Percentiles rank a stretch among this genome's conserved stretches.
Conservation (phyloP, 768 basidiomycete genomes). For the Tylopilus felleus region DNA sequence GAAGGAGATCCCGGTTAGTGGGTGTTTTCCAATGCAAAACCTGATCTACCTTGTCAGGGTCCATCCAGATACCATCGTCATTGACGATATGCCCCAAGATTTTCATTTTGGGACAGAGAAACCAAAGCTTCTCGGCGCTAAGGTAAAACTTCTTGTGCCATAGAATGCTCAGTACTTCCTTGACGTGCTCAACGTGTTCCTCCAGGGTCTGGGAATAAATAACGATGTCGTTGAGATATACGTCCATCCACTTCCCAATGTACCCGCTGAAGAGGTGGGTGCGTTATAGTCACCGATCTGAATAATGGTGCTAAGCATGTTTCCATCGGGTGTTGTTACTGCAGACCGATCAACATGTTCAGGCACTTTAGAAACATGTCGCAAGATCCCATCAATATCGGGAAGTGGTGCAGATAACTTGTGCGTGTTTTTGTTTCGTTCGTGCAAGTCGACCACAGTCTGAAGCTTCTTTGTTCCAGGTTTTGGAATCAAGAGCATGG, state of each 20-base stretch:
- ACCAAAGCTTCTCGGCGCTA: background rate
- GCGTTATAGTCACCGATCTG: background rate
- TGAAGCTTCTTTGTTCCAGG: background rate
- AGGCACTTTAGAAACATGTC: background rate
- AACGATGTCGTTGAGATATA: no score
- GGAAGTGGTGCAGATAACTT: conserved; percentile 15
- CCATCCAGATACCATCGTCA: conserved; percentile 40
- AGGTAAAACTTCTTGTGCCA: background rate
- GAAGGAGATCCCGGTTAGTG: background rate
- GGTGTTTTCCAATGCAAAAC: conserved; percentile 19
- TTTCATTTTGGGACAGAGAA: background rate
- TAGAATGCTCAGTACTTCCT: background rate
- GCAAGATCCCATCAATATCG: conserved; percentile 16
- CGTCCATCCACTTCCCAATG: no score
- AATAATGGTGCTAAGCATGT: no score
- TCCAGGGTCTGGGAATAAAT: no score
- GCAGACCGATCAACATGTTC: no score
- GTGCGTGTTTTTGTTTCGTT: background rate
- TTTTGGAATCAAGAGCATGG: conserved; percentile 6
- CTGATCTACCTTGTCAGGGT: conserved; percentile 41
- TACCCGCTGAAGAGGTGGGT: no score
- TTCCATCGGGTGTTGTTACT: no score
- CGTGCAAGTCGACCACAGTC: conserved; percentile 1
- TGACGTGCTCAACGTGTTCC: background rate
- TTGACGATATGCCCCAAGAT: conserved; percentile 1